Evolutionary conservation across 768 basidiomycete species (phyloP), one percentile per base, ranked within the genome.

Genomic region (Russula abietina): DNA sequence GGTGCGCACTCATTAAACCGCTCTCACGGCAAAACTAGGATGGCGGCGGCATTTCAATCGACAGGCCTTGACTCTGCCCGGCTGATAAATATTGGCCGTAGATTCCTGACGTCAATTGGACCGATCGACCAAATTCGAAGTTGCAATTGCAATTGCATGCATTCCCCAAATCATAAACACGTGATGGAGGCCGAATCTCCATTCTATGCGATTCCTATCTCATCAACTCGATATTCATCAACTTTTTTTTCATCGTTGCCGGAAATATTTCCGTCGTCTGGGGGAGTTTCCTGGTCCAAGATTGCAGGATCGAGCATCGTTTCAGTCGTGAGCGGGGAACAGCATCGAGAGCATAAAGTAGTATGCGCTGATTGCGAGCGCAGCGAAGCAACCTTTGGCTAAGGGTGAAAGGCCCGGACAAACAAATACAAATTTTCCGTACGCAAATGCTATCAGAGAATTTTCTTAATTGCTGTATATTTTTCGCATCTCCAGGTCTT

Each of bases 251-350:
- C 43, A 7, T 51, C 49, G 26, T 12, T 24, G 24, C 17, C 39
- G 14, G 28, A 54, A 51, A 14, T 14, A 11, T 28, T 51, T 12
- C 45, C 22, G 22, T 65, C 32, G 19, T 57, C 60, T 5, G 30
- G n/a, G 41, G 11, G 22, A 10, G 48, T 10, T 3, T 56, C 54
- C 19, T 51, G 43, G 16, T 59, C 56, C 30, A 66, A 45, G 3
- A 66, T 61, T 7, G 50, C 48, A 14, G 36, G 65, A 32, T 68
- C 67, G 16, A 66, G 61, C 51, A 68, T 66, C 3, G 67, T 63
- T 36, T 63, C n/a, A n/a, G n/a, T n/a, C 58, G 24, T 38, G 16
- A 3, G 65, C 59, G 9, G 65, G 67, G 36, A 63, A 62, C 3
- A 60, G 30, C 38, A 10, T 60, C 19, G 65, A 68, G 7, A 68